Percentiles rank a stretch among this genome's conserved stretches.
Evolutionary conservation across 1,284 basidiomycete genomes (phyloP).

Genomic region (Ceratobasidium sp.): DNA sequence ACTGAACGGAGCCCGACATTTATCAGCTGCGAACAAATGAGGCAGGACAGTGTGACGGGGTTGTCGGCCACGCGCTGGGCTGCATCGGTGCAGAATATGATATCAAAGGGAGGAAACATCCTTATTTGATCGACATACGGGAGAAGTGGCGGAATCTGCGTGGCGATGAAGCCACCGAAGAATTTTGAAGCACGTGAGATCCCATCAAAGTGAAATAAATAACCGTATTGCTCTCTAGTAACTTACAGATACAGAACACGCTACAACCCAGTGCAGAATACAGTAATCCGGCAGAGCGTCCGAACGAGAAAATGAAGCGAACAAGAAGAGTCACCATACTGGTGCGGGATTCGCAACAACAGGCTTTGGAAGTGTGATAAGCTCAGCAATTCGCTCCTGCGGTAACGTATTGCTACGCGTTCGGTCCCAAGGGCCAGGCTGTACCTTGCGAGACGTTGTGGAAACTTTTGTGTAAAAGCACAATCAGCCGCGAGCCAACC

Average conservation of each 20-base stretch:
- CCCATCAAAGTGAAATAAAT: background rate
- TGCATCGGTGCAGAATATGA: too few relatives aligned
- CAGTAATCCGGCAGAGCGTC: slow-evolving; percentile 1
- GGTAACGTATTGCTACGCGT: slow-evolving; percentile 29
- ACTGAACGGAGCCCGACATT: too few relatives aligned
- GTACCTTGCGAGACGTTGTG: background rate
- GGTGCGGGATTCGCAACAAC: slow-evolving; percentile 32
- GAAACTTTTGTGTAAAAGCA: background rate
- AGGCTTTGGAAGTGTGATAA: slow-evolving; percentile 32
- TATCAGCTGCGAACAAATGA: too few relatives aligned
- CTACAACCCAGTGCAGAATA: slow-evolving; percentile 2
- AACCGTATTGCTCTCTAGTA: background rate
- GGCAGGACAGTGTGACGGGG: too few relatives aligned
- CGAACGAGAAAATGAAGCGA: background rate
- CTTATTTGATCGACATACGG: too few relatives aligned
- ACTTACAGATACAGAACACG: slow-evolving; percentile 27
- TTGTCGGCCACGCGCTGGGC: too few relatives aligned
- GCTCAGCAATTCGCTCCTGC: slow-evolving; percentile 22
- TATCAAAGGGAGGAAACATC: too few relatives aligned
- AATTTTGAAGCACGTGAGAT: background rate
- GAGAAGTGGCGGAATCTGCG: too few relatives aligned
- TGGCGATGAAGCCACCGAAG: background rate
- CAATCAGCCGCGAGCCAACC: background rate
- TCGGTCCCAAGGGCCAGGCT: slow-evolving; percentile 36
- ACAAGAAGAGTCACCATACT: slow-evolving; percentile 7